phyloP scores from a whole-genome alignment of 1,284 basidiomycete genomes.

The Serendipita sp. region DNA sequence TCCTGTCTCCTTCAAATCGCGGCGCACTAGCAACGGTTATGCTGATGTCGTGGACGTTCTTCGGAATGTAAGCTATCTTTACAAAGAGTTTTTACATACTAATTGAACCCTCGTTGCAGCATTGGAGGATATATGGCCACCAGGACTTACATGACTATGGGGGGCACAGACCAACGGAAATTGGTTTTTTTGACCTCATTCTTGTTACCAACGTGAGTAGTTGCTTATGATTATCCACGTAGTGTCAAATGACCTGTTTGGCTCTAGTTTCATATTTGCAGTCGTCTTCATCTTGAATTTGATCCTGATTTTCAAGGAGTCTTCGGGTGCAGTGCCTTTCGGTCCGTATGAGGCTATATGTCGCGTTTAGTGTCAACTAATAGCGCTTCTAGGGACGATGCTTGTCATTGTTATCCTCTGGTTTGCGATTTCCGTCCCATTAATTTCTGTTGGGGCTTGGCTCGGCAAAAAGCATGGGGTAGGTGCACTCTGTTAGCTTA shows the following conservation, averaged over 20 bases:
- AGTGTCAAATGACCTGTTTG: not conserved
- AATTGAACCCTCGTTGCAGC: slow-evolving; percentile 24
- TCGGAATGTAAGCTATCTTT: slow-evolving; percentile 47
- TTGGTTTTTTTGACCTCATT: slow-evolving; percentile 83
- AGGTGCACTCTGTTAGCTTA: slow-evolving; percentile 18
- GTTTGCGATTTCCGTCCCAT: slow-evolving; percentile 88
- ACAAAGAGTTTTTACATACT: not conserved
- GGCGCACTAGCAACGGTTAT: slow-evolving; percentile 92
- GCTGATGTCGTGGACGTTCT: slow-evolving; percentile 92
- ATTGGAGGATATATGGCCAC: slow-evolving; percentile 84
- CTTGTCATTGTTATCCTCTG: slow-evolving; percentile 81
- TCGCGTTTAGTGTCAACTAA: slow-evolving; percentile 4
- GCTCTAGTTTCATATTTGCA: slow-evolving; percentile 55
- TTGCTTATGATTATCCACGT: slow-evolving; percentile 10
- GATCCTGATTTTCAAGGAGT: slow-evolving; percentile 71
- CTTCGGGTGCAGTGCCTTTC: slow-evolving; percentile 93
- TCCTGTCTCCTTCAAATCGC: slow-evolving; percentile 89
- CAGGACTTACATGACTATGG: slow-evolving; percentile 70
- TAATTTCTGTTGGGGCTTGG: slow-evolving; percentile 34
- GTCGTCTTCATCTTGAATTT: slow-evolving; percentile 78
- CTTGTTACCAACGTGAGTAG: slow-evolving; percentile 65
- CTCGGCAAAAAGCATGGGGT: slow-evolving; percentile 83
- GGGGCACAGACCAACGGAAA: slow-evolving; percentile 66
- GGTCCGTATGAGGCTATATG: slow-evolving; percentile 30
- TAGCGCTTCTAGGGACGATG: slow-evolving; percentile 52